Evolutionary conservation across 495 filamentous ascomycete species (phyloP).

Genomic region (Neurospora sp.): DNA sequence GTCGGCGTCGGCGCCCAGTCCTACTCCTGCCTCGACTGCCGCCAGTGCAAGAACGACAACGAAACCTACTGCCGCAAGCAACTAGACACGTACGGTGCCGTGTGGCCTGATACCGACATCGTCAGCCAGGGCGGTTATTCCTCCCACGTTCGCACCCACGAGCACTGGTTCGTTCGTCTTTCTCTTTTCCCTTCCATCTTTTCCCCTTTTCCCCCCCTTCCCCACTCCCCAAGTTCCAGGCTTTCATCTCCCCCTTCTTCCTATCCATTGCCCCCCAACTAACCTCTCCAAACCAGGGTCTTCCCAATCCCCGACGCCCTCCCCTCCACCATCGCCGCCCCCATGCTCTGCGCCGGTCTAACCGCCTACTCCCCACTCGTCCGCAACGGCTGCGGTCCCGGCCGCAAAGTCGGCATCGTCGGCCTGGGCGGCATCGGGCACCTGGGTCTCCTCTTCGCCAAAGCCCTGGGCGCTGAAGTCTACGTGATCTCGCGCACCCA

Average conservation of each 20-base stretch:
- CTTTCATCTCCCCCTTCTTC: too few species aligned
- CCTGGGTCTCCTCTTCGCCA: slow-evolving; percentile 61
- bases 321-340: slow-evolving; percentile 56
- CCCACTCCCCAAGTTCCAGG: neutral
- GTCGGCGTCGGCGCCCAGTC: slow-evolving; percentile 51
- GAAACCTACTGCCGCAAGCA: slow-evolving; percentile 48
- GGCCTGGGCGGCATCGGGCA: slow-evolving; percentile 64
- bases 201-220: neutral
- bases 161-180: slow-evolving; percentile 35
- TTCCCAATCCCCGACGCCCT: slow-evolving; percentile 76
- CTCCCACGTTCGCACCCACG: slow-evolving; percentile 43
- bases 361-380: slow-evolving; percentile 73
- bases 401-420: slow-evolving; percentile 76
- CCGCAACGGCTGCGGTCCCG: slow-evolving; percentile 60
- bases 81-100: slow-evolving; percentile 46
- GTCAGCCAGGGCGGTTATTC: slow-evolving; percentile 47
- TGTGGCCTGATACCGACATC: slow-evolving; percentile 44
- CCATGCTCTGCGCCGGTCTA: slow-evolving; percentile 83
- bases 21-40: slow-evolving; percentile 44
- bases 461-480: slow-evolving; percentile 59
- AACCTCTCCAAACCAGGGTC: too few species aligned
- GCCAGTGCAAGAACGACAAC: slow-evolving; percentile 49
- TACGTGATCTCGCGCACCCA: slow-evolving; percentile 61
- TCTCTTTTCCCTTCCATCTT: neutral
- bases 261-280: too few species aligned